These are phyloP conservation scores for Entonaema liquescens DNA, from an alignment of 495 filamentous ascomycete species.

Conservation along the genomic window DNA sequence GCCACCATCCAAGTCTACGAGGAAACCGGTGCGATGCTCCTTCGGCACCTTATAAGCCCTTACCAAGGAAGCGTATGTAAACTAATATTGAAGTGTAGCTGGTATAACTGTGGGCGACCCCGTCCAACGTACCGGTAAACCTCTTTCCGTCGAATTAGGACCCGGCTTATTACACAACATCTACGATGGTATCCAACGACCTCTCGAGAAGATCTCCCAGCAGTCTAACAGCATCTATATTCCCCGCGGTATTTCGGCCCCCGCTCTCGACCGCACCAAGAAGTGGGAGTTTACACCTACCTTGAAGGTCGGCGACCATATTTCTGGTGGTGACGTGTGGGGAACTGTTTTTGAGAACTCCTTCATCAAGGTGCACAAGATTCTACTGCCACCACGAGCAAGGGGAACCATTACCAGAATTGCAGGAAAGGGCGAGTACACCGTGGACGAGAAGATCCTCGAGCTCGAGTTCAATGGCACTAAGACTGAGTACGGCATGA, in stretches of 20 bases:
- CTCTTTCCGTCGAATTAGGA: slow-evolving; percentile 94
- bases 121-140: slow-evolving; percentile 88
- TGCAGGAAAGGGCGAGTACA: slow-evolving; percentile 88
- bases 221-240: slow-evolving; percentile 91
- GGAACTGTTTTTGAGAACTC: slow-evolving; percentile 96
- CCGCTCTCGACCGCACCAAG: slow-evolving; percentile 84
- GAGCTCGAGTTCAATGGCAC: slow-evolving; percentile 97
- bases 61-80: slow-evolving; percentile 11
- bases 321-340: slow-evolving; percentile 95
- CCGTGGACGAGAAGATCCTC: slow-evolving; percentile 91
- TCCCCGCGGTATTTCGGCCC: slow-evolving; percentile 89
- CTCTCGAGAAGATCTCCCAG: slow-evolving; percentile 82
- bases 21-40: slow-evolving; percentile 79
- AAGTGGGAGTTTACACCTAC: slow-evolving; percentile 95
- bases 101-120: slow-evolving; percentile 97
- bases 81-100: slow-evolving; percentile 60
- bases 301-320: slow-evolving; percentile 93
- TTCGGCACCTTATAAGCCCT: neutral
- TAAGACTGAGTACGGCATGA: slow-evolving; percentile 92
- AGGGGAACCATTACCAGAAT: slow-evolving; percentile 92
- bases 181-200: slow-evolving; percentile 98
- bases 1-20: slow-evolving; percentile 99
- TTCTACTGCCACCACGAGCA: slow-evolving; percentile 90
- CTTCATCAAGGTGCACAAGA: slow-evolving; percentile 92
- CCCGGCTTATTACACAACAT: slow-evolving; percentile 99